These are phyloP conservation scores for Phragmites australis DNA, from an alignment of 176 grass and related monocot genomes.

Conservation along the genomic window DNA sequence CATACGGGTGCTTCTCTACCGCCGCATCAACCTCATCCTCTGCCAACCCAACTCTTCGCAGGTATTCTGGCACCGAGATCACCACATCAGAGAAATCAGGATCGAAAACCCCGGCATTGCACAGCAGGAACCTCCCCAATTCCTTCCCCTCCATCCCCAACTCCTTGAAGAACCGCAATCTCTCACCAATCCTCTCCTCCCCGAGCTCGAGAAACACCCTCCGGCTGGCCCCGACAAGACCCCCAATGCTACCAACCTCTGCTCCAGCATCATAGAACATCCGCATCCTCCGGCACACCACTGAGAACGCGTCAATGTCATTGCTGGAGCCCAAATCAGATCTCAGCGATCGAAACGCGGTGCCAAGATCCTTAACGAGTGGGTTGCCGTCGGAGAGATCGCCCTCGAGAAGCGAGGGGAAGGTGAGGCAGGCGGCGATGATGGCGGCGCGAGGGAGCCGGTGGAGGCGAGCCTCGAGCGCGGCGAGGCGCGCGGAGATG, in stretches of 20 bases:
- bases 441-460: conserved; percentile 46
- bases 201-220: conserved; percentile 65
- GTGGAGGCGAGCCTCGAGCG: conserved; percentile 46
- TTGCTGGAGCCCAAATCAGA: conserved; percentile 47
- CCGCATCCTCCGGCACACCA: conserved; percentile 59
- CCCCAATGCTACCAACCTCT: conserved; percentile 54
- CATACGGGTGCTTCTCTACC: conserved; percentile 45
- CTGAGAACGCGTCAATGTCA: conserved; percentile 65
- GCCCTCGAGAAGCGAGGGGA: conserved; percentile 44
- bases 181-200: conserved; percentile 53
- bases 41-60: conserved; percentile 50
- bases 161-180: conserved; percentile 58
- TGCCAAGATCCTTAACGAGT: conserved; percentile 54
- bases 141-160: conserved; percentile 63
- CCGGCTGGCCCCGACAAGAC: conserved; percentile 47
- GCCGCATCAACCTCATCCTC: conserved; percentile 39
- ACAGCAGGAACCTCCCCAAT: conserved; percentile 59
- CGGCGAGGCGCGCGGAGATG: conserved; percentile 50
- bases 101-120: conserved; percentile 54
- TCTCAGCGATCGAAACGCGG: conserved; percentile 39
- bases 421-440: conserved; percentile 69
- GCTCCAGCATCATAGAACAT: conserved; percentile 70
- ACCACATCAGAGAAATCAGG: conserved; percentile 53
- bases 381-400: conserved; percentile 41
- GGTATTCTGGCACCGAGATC: conserved; percentile 70